phyloP scores from a whole-genome alignment of 331 rosid genomes.

The Cydonia oblonga region DNA sequence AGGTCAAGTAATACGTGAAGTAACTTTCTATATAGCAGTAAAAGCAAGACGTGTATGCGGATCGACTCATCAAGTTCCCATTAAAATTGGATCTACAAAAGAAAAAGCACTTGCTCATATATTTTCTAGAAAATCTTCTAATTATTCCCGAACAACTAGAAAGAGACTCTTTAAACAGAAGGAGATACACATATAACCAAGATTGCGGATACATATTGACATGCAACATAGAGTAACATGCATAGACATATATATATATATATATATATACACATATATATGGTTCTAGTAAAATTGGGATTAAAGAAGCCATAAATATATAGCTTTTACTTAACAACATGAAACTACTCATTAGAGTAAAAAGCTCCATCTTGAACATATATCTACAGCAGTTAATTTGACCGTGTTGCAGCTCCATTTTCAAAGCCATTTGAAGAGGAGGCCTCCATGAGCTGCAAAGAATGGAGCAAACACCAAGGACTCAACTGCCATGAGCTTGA shows the following conservation, averaged over 20 bases:
- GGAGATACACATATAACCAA: too few relatives aligned
- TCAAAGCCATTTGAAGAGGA: constrained; percentile 47
- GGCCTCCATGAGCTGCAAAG: constrained; percentile 64
- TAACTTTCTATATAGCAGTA: too few relatives aligned
- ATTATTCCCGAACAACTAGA: too few relatives aligned
- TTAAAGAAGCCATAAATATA: background rate
- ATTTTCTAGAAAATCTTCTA: too few relatives aligned
- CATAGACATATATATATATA: too few relatives aligned
- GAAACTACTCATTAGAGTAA: background rate
- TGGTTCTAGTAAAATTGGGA: background rate
- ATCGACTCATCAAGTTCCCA: too few relatives aligned
- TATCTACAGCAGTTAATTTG: background rate
- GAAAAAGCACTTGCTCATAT: too few relatives aligned
- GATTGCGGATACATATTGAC: background rate
- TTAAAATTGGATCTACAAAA: too few relatives aligned
- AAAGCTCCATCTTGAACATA: background rate
- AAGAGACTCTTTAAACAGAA: too few relatives aligned
- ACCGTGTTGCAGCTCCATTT: background rate
- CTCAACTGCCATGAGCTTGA: constrained; percentile 66
- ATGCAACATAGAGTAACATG: background rate
- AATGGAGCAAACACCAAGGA: constrained; percentile 72
- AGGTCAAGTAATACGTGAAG: too few relatives aligned
- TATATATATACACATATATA: too few relatives aligned
- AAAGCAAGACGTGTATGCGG: fast-evolving
- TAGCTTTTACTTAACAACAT: constrained; percentile 6